Evolutionary conservation across 2,329 filamentous ascomycete species (phyloP).

Genomic region (Camillea tinctor): DNA sequence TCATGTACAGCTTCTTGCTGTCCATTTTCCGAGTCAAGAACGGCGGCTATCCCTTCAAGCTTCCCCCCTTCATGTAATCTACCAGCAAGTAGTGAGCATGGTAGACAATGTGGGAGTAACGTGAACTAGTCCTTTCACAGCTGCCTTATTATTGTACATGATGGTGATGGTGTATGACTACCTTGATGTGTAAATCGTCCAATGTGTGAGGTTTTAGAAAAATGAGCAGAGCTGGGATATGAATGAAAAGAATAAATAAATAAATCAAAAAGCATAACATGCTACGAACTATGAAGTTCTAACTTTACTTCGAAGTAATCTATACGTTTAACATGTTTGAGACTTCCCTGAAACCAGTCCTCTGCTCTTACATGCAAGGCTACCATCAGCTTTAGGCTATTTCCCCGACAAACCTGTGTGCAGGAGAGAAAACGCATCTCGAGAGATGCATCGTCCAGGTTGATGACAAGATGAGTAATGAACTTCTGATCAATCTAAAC

Average conservation of each 20-base stretch:
- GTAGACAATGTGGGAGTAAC: not conserved
- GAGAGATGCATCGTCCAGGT: too few relatives aligned
- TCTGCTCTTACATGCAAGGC: too few relatives aligned
- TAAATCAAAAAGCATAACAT: not conserved
- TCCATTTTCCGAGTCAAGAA: conserved; percentile 96
- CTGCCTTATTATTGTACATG: not conserved
- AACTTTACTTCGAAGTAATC: too few relatives aligned
- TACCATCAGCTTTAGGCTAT: too few relatives aligned
- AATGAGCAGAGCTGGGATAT: not conserved
- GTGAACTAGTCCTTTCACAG: not conserved
- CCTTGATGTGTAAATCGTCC: not conserved
- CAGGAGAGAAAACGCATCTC: too few relatives aligned
- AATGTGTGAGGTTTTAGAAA: not conserved
- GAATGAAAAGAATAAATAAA: not conserved
- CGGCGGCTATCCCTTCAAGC: conserved; percentile 86
- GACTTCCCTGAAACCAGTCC: too few relatives aligned
- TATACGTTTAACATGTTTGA: too few relatives aligned
- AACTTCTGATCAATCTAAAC: too few relatives aligned
- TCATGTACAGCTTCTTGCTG: conserved; percentile 90
- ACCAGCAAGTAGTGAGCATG: not conserved
- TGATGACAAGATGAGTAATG: too few relatives aligned
- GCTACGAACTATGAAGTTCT: too few relatives aligned
- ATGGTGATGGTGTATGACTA: not conserved
- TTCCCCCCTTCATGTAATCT: conserved; percentile 77
- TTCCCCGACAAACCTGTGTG: too few relatives aligned